These are phyloP conservation scores for Zygosaccharomyces bailii DNA, from an alignment of 805 yeast species.

Conservation along the genomic window DNA sequence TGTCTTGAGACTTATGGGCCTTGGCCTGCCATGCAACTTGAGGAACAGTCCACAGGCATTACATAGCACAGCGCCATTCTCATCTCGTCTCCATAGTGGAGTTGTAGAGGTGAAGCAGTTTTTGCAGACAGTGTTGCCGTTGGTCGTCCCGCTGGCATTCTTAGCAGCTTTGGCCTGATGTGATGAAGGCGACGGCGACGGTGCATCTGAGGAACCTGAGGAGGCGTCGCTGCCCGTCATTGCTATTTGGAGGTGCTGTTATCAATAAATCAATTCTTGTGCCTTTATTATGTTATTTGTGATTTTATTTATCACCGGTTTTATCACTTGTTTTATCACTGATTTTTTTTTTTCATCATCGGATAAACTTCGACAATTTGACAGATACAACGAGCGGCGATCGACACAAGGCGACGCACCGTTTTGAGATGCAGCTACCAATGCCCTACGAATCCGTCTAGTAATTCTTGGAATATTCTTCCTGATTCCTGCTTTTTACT, in stretches of 20 bases:
- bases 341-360: not conserved
- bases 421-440: not conserved
- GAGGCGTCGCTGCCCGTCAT: slow-evolving; percentile 4
- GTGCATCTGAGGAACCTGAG: slow-evolving; percentile 4
- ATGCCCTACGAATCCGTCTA: not conserved
- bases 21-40: slow-evolving; percentile 86
- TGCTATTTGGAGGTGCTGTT: no score
- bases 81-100: slow-evolving; percentile 94
- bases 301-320: not conserved
- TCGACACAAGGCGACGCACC: not conserved
- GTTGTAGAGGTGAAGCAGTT: slow-evolving; percentile 92
- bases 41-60: slow-evolving; percentile 91
- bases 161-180: not conserved
- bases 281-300: not conserved
- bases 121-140: slow-evolving; percentile 60
- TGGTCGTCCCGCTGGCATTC: not conserved
- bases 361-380: not conserved
- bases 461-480: not conserved
- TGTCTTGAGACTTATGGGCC: slow-evolving; percentile 88
- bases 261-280: no score
- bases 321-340: not conserved
- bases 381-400: not conserved
- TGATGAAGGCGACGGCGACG: slow-evolving; percentile 2
- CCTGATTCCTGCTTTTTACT: not conserved
- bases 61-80: slow-evolving; percentile 83